Conservation (phyloP, 176 grass and related monocot species). For the Poa annua region DNA sequence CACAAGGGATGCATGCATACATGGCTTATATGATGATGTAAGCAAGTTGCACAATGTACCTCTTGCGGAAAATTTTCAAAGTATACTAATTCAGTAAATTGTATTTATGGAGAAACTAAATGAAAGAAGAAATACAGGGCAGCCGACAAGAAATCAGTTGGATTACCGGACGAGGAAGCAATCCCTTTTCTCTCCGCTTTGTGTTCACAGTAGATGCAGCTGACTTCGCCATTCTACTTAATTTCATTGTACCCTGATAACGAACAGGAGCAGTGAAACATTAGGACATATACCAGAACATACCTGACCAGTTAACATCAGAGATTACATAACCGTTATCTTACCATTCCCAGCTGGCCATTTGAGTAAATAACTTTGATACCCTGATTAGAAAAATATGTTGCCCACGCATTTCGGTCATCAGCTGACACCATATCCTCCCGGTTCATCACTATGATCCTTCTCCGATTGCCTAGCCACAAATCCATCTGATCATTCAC, state of each 20-base stretch:
- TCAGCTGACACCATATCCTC: conserved; percentile 92
- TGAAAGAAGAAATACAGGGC: not conserved
- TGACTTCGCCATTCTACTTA: conserved; percentile 89
- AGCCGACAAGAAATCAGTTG: conserved; percentile 38
- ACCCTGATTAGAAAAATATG: conserved; percentile 84
- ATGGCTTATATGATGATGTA: conserved; percentile 9
- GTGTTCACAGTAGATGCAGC: conserved; percentile 79
- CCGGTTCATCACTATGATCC: conserved; percentile 91
- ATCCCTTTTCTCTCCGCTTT: conserved; percentile 86
- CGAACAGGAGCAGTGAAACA: conserved; percentile 9
- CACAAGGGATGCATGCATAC: not conserved
- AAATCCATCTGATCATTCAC: conserved; percentile 76
- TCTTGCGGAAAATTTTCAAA: not conserved
- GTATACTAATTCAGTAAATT: conserved; percentile 10
- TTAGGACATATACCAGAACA: not conserved
- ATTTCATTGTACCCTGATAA: conserved; percentile 87
- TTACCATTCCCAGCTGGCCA: conserved; percentile 95
- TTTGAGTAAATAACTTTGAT: conserved; percentile 88
- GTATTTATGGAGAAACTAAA: conserved; percentile 15
- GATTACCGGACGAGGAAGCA: conserved; percentile 89
- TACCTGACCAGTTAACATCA: not conserved
- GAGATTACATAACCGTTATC: conserved; percentile 27
- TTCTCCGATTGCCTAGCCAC: conserved; percentile 87
- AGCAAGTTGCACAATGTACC: not conserved
- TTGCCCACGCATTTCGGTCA: conserved; percentile 90